Percentiles rank a stretch among this genome's conserved stretches.
phyloP scores from a whole-genome alignment of 352 stramenopile species.

The Aphanomyces astaci region DNA sequence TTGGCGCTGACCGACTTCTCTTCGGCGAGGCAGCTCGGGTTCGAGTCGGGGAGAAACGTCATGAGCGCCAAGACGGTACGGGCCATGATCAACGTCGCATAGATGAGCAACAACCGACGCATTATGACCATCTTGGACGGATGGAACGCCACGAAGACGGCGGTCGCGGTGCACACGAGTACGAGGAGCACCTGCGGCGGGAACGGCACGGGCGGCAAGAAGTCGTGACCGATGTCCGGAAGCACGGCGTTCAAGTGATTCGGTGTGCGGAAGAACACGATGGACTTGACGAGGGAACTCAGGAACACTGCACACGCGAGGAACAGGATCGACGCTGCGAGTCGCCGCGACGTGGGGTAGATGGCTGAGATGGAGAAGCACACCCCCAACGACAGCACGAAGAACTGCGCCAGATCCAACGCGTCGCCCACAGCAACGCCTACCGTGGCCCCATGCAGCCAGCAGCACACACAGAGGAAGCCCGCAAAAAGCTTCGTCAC shows the following conservation, averaged over 20 bases:
- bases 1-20: slow-evolving; percentile 8
- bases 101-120: slow-evolving; percentile 11
- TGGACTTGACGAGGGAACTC: slow-evolving; percentile 14
- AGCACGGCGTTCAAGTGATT: slow-evolving; percentile 7
- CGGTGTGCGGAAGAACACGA: slow-evolving; percentile 17
- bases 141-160: slow-evolving; percentile 5
- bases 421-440: slow-evolving; percentile 15
- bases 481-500: slow-evolving; percentile 14
- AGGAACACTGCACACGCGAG: slow-evolving; percentile 15
- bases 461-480: slow-evolving; percentile 22
- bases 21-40: slow-evolving; percentile 12
- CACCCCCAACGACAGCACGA: slow-evolving; percentile 4
- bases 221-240: slow-evolving; percentile 14
- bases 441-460: slow-evolving; percentile 14
- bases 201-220: slow-evolving; percentile 7
- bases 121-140: slow-evolving; percentile 11
- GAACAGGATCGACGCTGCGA: slow-evolving; percentile 15
- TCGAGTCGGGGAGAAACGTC: slow-evolving; percentile 20
- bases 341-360: slow-evolving; percentile 16
- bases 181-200: slow-evolving; percentile 1
- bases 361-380: slow-evolving; percentile 17
- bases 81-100: slow-evolving; percentile 10
- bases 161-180: slow-evolving; percentile 5
- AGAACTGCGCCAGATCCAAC: slow-evolving; percentile 11
- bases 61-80: slow-evolving; percentile 9